Evolutionary conservation across 768 basidiomycete species (phyloP), one percentile per base, ranked within the genome.

Genomic region (Plicaturopsis crispa): DNA sequence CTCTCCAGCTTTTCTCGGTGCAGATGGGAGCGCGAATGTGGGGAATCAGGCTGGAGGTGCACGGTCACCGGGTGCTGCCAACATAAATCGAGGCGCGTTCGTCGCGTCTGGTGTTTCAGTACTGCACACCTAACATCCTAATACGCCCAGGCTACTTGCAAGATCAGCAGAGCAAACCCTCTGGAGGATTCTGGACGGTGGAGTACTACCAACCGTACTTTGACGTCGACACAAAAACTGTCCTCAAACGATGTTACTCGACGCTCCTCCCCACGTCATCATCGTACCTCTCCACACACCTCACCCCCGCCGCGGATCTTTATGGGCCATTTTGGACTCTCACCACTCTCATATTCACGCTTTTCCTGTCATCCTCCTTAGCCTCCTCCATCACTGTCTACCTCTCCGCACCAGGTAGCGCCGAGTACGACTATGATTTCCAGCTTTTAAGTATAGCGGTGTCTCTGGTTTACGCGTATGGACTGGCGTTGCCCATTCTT

Each of bases 301-400:
- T 82, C 23, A 72, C 68, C 38, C 83, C 83, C 31, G 69, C 80
- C 30, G 55, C 69, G 12, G 85, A 88, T 55, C 73, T 88, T 28
- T 84, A 87, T 55, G 93, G 93, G 0, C 92, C 94, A 1, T 97
- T 99, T 67, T 99, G 94, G 94, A 90, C 93, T 1, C 73, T 96
- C 24, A 94, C 92, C 1, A 98, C 94, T 1, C 78, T 99, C 45
- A 84, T 96, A 31, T 89, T 98, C 54, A 72, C 83, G 0, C 78
- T 97, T 42, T 97, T 93, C 67, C 77, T 96, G 41, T 93, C 86
- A 18, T 96, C 94, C 2, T 91, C 88, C 23, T 80, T 98, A 26
- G 88, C 84, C 6, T 80, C 88, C 12, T 89, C 89, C 33, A 83
- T 98, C 48, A 69, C 84, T 2, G 73, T 78, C n/a, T 97, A 91